Percentiles rank a stretch among this genome's conserved stretches.
Evolutionary conservation across 2,329 filamentous ascomycete genomes (phyloP).

Genomic region (Mollisiaceae sp.): DNA sequence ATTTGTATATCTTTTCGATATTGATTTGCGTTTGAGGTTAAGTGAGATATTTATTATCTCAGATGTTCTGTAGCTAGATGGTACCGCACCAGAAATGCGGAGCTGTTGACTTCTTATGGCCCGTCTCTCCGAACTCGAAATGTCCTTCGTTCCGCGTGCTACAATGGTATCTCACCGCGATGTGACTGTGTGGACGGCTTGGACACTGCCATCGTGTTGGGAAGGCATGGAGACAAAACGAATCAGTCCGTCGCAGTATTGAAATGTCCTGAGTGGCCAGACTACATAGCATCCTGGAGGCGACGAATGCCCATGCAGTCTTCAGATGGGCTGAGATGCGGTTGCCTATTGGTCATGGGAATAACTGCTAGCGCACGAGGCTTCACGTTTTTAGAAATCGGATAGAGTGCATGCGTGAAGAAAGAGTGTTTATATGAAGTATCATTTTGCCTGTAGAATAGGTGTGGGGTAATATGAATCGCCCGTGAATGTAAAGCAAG

Average conservation of each 20-base stretch:
- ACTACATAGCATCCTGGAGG: not conserved
- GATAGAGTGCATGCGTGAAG: conserved; percentile 22
- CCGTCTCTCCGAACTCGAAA: not conserved
- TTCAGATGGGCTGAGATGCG: not conserved
- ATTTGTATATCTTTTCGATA: not conserved
- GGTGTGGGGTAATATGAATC: conserved; percentile 20
- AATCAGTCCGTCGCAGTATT: not conserved
- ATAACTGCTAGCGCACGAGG: not conserved
- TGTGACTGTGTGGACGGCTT: not conserved
- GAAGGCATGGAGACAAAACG: not conserved
- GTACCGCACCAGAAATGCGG: not conserved
- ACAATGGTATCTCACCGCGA: not conserved
- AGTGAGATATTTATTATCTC: conserved; percentile 4
- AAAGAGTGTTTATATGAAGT: conserved; percentile 26
- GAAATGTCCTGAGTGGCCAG: not conserved
- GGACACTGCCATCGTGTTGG: not conserved
- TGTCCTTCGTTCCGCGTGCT: not conserved
- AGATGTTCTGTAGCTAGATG: not conserved
- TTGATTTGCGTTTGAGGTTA: conserved; percentile 2
- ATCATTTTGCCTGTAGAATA: conserved; percentile 28
- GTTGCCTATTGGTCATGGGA: not conserved
- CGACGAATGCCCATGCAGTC: not conserved
- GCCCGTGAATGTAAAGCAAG: conserved; percentile 20
- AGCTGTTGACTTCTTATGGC: conserved; percentile 3
- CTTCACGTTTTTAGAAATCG: conserved; percentile 24